Evolutionary conservation across 257 asterid genomes (phyloP).

Genomic region (Apocynum venetum): DNA sequence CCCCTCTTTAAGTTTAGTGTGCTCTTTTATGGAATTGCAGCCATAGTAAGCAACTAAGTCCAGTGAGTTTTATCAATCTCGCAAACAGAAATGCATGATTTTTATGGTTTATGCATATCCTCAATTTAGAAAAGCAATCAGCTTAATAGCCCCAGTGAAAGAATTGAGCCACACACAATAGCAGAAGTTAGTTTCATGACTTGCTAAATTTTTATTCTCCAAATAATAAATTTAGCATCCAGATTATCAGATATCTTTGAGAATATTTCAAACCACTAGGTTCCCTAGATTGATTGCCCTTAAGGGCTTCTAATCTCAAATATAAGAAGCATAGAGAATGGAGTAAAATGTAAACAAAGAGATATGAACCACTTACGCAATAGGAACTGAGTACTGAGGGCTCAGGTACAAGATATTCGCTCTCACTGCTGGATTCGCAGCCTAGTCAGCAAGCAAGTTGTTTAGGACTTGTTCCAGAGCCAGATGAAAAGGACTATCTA

Average conservation of each 20-base stretch:
- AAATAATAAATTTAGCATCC: background rate
- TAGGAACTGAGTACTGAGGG: slow-evolving; percentile 62
- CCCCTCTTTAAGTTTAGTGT: background rate
- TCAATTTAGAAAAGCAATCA: background rate
- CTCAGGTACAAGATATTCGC: slow-evolving; percentile 76
- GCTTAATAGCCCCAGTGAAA: background rate
- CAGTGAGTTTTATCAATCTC: background rate
- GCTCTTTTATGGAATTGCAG: background rate
- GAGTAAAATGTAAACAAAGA: slow-evolving; percentile 2
- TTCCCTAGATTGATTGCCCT: background rate
- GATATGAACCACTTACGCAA: slow-evolving; percentile 54
- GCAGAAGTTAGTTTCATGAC: background rate
- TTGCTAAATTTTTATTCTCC: background rate
- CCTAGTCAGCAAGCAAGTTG: slow-evolving; percentile 38
- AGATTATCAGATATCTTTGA: background rate
- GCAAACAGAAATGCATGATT: background rate
- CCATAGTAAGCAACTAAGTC: background rate
- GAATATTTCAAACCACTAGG: background rate
- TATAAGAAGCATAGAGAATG: background rate
- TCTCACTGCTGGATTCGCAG: slow-evolving; percentile 85
- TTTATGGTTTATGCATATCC: background rate
- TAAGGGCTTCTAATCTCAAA: background rate
- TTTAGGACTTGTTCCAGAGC: slow-evolving; percentile 13
- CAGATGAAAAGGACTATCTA: background rate
- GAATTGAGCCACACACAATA: background rate